These are phyloP conservation scores for Penicillium tannophilum DNA, from an alignment of 495 filamentous ascomycete species.

Conservation along the genomic window DNA sequence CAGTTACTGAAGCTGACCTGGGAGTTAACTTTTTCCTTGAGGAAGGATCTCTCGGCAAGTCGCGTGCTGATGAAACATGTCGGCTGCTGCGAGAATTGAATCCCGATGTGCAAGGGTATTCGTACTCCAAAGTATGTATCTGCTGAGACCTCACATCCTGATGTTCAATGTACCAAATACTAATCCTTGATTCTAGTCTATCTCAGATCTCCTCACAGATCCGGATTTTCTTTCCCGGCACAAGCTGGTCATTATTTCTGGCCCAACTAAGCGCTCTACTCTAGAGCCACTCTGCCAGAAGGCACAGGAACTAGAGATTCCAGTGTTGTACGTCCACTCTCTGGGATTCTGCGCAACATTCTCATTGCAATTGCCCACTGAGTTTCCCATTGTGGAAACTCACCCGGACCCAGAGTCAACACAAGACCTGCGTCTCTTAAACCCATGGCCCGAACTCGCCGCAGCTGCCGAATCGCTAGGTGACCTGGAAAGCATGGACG, in stretches of 20 bases:
- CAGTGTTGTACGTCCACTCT: constrained; percentile 81
- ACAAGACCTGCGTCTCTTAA: constrained; percentile 81
- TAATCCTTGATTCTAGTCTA: constrained; percentile 33
- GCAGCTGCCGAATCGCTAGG: constrained; percentile 60
- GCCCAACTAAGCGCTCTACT: constrained; percentile 63
- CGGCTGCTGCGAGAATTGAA: constrained; percentile 85
- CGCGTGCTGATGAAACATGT: constrained; percentile 77
- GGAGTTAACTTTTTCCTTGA: constrained; percentile 98
- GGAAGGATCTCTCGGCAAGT: constrained; percentile 71
- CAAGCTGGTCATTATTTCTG: constrained; percentile 74
- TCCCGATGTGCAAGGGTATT: constrained; percentile 82
- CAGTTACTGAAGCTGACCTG: constrained; percentile 78
- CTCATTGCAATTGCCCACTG: constrained; percentile 69
- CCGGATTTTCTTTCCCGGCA: constrained; percentile 56
- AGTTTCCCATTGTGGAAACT: constrained; percentile 94
- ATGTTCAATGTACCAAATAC: not conserved
- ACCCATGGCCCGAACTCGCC: constrained; percentile 83
- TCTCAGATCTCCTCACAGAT: constrained; percentile 41
- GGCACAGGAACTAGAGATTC: constrained; percentile 62
- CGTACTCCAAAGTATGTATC: constrained; percentile 45
- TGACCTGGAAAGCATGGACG: constrained; percentile 67
- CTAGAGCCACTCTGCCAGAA: constrained; percentile 60
- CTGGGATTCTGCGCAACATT: constrained; percentile 89
- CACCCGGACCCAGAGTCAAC: constrained; percentile 88
- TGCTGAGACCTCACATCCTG: not conserved